Evolutionary conservation across 2,329 filamentous ascomycete genomes (phyloP), one percentile per base, ranked within the genome.

Genomic region (Colletotrichum sp.): DNA sequence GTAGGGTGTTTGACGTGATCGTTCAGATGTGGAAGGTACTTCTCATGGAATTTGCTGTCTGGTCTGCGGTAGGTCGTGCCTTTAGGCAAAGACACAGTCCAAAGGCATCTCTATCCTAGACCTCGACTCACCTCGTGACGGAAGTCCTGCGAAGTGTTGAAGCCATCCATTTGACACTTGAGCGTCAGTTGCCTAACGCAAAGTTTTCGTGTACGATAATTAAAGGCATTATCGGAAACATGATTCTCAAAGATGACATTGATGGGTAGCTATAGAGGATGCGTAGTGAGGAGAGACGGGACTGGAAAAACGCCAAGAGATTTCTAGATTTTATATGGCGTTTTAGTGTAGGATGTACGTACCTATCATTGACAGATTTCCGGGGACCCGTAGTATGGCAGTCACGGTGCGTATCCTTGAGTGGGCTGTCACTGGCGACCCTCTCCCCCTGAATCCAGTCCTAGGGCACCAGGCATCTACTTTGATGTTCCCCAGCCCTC

Each of bases 71-170:
- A n/a, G 39, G 39, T 48, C 18, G 39, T 6, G 39, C 18, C 1
- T 48, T 3, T 48, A 9, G 18, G 18, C 9, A n/a, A 0, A 48
- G 39, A n/a, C 3, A 6, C 18, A 10, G 0, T 6, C 39, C 18
- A 21, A 7, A 0, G 39, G 2, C 0, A 0, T n/a, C 39, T 1
- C 18, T n/a, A n/a, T 1, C 9, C 18, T 48, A 48, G 5, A 12
- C 18, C 39, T 48, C 9, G 39, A 48, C 1, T n/a, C 6, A 12
- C 1, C 39, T n/a, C 5, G 9, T n/a, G 18, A 48, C 10, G 18
- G 39, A 1, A 48, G 18, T 48, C 39, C 39, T 6, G 39, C 3
- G 39, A 48, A 10, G 34, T 16, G 3, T 18, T 4, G 8, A 4
- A 39, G 14, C 36, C 7, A 4, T 18, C 8, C 39, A 3, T 43